phyloP scores from a whole-genome alignment of 2,329 filamentous ascomycete species.

The Neofusicoccum cordaticola region DNA sequence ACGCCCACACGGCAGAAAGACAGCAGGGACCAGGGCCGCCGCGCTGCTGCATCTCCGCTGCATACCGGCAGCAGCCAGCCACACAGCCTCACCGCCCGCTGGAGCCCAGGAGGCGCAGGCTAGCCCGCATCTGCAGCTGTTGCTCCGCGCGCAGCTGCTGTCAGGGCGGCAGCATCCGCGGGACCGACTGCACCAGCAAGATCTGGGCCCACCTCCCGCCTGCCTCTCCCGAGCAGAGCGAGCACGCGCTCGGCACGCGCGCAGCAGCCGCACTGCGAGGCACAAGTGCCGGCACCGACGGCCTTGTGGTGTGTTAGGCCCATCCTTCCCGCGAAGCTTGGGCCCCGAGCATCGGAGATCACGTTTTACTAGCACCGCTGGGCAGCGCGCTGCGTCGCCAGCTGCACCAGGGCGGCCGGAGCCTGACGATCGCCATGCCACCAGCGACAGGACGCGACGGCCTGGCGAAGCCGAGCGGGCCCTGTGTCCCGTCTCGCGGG shows the following conservation, averaged over 20 bases:
- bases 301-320: background rate
- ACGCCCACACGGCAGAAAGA: background rate
- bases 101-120: background rate
- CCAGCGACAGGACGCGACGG: background rate
- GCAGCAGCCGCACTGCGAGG: background rate
- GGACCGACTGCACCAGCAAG: background rate
- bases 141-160: background rate
- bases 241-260: background rate
- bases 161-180: background rate
- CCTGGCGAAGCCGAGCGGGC: background rate
- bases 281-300: background rate
- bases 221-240: background rate
- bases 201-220: background rate
- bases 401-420: background rate
- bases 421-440: background rate
- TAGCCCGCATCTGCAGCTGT: background rate
- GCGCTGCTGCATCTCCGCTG: background rate
- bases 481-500: background rate
- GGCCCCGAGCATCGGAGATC: conserved; percentile 11
- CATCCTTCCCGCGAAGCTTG: conserved; percentile 10
- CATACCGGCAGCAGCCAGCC: background rate
- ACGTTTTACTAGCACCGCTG: background rate
- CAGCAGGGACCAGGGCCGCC: background rate
- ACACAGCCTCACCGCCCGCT: background rate
- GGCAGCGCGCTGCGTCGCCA: background rate